These are phyloP conservation scores for Hsuehochloa calcarea DNA, from an alignment of 176 grass and related monocot genomes.

Conservation along the genomic window DNA sequence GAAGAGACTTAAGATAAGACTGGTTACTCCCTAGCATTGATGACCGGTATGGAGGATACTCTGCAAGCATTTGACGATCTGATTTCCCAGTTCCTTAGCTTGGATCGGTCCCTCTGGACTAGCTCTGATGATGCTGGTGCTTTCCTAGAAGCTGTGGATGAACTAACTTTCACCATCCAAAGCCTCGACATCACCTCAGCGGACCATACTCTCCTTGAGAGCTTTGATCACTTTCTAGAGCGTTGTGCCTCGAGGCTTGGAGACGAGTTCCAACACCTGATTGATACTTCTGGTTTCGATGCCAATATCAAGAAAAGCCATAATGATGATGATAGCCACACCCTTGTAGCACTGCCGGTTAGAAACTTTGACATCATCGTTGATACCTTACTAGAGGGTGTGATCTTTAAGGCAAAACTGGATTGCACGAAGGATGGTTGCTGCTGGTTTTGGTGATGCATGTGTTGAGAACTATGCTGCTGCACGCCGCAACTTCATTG, in stretches of 20 bases:
- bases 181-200: conserved; percentile 13
- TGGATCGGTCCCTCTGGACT: conserved; percentile 38
- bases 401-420: conserved; percentile 43
- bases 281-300: conserved; percentile 23
- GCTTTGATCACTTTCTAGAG: conserved; percentile 41
- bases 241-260: conserved; percentile 44
- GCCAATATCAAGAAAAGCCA: conserved; percentile 7
- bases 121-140: conserved; percentile 39
- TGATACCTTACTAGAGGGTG: conserved; percentile 34
- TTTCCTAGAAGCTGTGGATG: conserved; percentile 51
- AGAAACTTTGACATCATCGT: conserved; percentile 44
- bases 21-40: not conserved
- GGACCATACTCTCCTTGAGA: conserved; percentile 40
- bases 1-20: conserved; percentile 14
- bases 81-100: conserved; percentile 47
- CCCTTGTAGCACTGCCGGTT: conserved; percentile 33
- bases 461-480: conserved; percentile 35
- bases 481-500: conserved; percentile 40
- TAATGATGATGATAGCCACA: conserved; percentile 11
- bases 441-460: conserved; percentile 47
- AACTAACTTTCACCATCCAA: conserved; percentile 48
- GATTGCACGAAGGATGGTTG: conserved; percentile 48
- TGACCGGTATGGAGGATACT: conserved; percentile 38
- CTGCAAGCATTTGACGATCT: conserved; percentile 35
- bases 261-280: conserved; percentile 40